phyloP scores from a whole-genome alignment of 257 asterid species.

The Voacanga thouarsii region DNA sequence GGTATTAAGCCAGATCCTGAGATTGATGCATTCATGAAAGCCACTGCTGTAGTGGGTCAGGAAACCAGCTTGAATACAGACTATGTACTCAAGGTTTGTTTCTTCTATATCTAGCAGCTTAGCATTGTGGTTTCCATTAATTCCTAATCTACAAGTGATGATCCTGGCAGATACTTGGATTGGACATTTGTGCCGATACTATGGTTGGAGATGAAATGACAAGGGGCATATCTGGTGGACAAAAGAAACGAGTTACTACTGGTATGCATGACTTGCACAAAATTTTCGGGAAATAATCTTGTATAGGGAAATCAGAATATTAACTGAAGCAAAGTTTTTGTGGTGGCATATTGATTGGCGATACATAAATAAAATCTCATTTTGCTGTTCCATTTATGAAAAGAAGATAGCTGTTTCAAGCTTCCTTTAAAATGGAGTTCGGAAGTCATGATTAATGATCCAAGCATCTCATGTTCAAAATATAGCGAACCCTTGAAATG shows the following conservation, averaged over 20 bases:
- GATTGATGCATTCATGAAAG: conserved; percentile 70
- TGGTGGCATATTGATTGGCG: no score
- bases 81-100: conserved; percentile 74
- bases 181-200: conserved; percentile 82
- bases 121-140: background rate
- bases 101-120: background rate
- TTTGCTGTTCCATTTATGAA: no score
- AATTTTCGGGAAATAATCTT: background rate
- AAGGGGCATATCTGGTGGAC: conserved; percentile 89
- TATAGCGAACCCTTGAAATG: background rate
- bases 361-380: no score
- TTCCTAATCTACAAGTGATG: background rate
- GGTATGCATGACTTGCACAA: conserved; percentile 36
- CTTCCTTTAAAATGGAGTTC: background rate
- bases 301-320: background rate
- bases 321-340: no score
- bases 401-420: background rate
- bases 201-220: conserved; percentile 92
- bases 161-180: conserved; percentile 66
- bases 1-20: conserved; percentile 63
- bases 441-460: background rate
- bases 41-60: conserved; percentile 73
- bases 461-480: background rate
- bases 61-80: conserved; percentile 74
- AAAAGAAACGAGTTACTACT: conserved; percentile 78